phyloP scores from a whole-genome alignment of 148 eudicot genomes.

The Silene latifolia region DNA sequence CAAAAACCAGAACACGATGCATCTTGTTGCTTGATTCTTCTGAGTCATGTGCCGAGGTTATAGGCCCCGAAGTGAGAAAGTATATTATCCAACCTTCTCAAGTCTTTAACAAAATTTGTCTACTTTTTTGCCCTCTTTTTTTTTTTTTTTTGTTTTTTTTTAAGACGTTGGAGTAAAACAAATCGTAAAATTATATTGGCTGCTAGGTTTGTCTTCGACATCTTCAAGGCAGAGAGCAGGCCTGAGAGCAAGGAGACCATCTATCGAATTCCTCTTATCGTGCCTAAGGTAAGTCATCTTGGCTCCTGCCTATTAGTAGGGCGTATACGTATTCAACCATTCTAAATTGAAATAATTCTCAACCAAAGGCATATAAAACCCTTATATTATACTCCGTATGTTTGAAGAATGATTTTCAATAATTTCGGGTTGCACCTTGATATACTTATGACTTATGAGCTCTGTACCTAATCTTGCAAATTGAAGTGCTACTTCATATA shows the following conservation, averaged over 20 bases:
- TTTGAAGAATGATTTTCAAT: no score
- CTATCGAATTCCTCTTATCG: constrained; percentile 44
- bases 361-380: no score
- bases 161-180: constrained; percentile 1
- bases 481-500: neutral
- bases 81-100: constrained; percentile 22
- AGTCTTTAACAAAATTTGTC: neutral
- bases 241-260: constrained; percentile 34
- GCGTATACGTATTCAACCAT: neutral
- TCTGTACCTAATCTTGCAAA: no score
- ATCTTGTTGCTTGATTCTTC: constrained; percentile 72
- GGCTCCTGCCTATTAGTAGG: neutral
- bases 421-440: no score
- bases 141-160: constrained; percentile 1
- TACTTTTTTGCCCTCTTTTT: neutral
- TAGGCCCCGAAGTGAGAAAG: constrained; percentile 54
- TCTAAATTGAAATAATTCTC: neutral
- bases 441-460: no score
- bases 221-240: constrained; percentile 44
- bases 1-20: constrained; percentile 43
- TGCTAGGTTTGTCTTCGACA: constrained; percentile 57
- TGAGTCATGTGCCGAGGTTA: constrained; percentile 30
- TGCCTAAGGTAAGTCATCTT: constrained; percentile 49
- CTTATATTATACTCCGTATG: no score
- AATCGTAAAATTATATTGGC: neutral